Evolutionary conservation across 805 yeast species (phyloP).

Genomic region (Metschnikowia colocasiae): DNA sequence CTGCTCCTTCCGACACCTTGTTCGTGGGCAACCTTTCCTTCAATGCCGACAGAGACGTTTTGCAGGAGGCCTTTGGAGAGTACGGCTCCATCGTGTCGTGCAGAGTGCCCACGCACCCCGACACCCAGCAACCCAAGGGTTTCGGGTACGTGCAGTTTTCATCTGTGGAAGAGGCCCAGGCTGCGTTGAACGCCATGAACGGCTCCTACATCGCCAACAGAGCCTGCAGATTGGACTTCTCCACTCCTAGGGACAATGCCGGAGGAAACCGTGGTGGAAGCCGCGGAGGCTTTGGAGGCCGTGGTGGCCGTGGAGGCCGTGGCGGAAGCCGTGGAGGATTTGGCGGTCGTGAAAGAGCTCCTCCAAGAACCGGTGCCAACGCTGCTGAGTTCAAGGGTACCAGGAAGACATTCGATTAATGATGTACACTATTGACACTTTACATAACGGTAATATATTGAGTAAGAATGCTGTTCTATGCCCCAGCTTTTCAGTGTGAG

Average conservation of each 20-base stretch:
- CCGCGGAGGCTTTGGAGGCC: conserved; percentile 18
- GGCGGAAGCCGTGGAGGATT: conserved; percentile 24
- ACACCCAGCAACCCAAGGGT: conserved; percentile 98
- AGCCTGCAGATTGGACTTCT: conserved; percentile 90
- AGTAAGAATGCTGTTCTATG: not conserved
- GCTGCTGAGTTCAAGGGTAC: conserved; percentile 74
- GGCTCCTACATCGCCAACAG: conserved; percentile 90
- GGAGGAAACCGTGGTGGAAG: conserved; percentile 20
- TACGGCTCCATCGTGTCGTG: conserved; percentile 83
- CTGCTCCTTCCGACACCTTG: conserved; percentile 91
- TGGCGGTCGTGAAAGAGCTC: conserved; percentile 45
- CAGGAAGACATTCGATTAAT: conserved; percentile 51
- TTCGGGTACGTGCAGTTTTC: conserved; percentile 96
- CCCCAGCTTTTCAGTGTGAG: too few relatives aligned
- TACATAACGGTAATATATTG: not conserved
- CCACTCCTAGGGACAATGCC: conserved; percentile 72
- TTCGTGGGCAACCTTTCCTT: conserved; percentile 96
- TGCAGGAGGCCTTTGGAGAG: conserved; percentile 69
- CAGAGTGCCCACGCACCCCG: conserved; percentile 97
- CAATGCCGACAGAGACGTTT: conserved; percentile 76
- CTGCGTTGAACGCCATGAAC: conserved; percentile 80
- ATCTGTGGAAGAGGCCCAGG: conserved; percentile 82
- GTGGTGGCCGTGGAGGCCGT: conserved; percentile 15
- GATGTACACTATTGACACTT: conserved; percentile 5
- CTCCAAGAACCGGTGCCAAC: conserved; percentile 65